These are phyloP conservation scores for Coemansia sp. DNA, from an alignment of 192 early-diverging fungal species.

Conservation along the genomic window DNA sequence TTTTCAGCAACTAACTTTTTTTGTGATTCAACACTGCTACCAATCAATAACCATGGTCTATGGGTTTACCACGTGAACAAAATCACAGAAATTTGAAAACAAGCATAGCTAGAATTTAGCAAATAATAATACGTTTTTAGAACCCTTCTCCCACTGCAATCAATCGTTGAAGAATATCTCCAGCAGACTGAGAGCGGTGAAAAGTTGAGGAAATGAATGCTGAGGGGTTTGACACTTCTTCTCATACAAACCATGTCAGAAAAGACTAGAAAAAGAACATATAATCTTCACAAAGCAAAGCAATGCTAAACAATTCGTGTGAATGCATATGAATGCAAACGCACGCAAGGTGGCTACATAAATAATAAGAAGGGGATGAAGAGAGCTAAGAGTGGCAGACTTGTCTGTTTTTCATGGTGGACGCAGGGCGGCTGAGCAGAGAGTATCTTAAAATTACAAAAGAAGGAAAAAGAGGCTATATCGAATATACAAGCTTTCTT, in stretches of 20 bases:
- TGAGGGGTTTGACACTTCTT: too few species aligned
- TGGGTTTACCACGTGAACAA: neutral
- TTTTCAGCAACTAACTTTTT: neutral
- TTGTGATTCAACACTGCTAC: neutral
- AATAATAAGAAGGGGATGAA: neutral
- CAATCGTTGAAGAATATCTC: too few species aligned
- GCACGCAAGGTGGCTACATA: neutral
- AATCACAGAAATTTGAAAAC: too few species aligned
- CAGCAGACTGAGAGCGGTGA: too few species aligned
- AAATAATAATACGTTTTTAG: too few species aligned
- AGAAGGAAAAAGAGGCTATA: neutral
- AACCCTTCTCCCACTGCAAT: too few species aligned
- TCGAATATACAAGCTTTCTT: neutral
- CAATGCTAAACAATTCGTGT: neutral
- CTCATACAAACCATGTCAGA: too few species aligned
- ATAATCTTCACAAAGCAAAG: too few species aligned
- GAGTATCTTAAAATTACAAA: neutral
- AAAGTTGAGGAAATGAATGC: too few species aligned
- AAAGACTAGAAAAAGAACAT: too few species aligned
- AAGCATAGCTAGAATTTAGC: too few species aligned
- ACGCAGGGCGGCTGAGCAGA: slow-evolving; percentile 13
- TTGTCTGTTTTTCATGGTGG: neutral
- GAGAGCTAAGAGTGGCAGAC: neutral
- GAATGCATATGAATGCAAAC: neutral
- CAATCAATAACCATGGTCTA: neutral